Evolutionary conservation across 768 basidiomycete genomes (phyloP).

Genomic region (Calocera cornea): DNA sequence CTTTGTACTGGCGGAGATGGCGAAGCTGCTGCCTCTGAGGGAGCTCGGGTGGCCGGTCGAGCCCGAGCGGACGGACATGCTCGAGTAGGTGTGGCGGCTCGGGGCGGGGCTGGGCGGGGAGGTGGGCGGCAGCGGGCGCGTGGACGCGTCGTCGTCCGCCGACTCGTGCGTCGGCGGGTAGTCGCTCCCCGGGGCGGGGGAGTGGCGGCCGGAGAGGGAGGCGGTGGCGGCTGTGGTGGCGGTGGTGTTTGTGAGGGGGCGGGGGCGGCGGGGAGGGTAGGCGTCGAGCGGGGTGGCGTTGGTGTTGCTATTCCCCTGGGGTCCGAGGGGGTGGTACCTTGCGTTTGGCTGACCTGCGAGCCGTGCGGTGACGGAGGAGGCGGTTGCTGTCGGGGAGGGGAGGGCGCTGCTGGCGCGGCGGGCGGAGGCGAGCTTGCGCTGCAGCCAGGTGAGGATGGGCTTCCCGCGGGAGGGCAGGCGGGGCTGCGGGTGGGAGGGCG

Average conservation of each 20-base stretch:
- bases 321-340: neutral
- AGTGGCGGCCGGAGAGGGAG: constrained; percentile 4
- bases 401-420: neutral
- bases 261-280: neutral
- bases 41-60: constrained; percentile 48
- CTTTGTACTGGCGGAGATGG: constrained; percentile 54
- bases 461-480: constrained; percentile 33
- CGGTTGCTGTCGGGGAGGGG: neutral
- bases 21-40: constrained; percentile 59
- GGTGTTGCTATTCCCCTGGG: neutral
- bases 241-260: neutral
- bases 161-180: constrained; percentile 21
- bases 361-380: neutral
- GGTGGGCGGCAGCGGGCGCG: constrained; percentile 80
- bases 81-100: constrained; percentile 51
- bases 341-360: neutral
- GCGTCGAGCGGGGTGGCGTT: neutral
- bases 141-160: constrained; percentile 89
- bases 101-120: constrained; percentile 76
- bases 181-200: neutral
- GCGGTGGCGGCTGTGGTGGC: neutral
- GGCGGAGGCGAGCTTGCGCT: constrained; percentile 49
- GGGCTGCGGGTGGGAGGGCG: neutral
- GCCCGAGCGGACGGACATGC: constrained; percentile 38
- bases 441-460: constrained; percentile 82